Base-by-base conservation (phyloP, 169 alveolate species). In the Eimeria maxima region DNA sequence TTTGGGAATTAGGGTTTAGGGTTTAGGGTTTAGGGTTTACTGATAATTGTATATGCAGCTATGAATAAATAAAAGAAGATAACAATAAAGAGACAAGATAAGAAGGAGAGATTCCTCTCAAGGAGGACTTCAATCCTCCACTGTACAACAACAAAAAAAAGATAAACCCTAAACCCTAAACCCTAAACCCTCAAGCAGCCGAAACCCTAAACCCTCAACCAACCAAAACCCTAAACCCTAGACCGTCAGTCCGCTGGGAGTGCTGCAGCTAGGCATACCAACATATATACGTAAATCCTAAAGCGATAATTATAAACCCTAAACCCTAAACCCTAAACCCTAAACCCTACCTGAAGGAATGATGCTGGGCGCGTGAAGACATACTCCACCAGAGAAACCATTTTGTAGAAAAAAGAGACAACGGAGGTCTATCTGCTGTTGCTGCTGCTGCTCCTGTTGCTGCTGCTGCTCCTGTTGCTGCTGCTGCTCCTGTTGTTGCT, bases 11-110 rank as follows among this genome's bases (percentile, higher is more conserved):
- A 27, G 84, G 84, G 53, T 33, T 33, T 73, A 73, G 84, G 84
- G 53, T 73, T 73, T 73, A 29, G 84, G 84, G 84, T 65, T 65
- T 65, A 65, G 74, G 74, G 74, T 65, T 65, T n/a, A 65, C 74
- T n/a, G 74, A 8, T 8, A 5, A 65, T 8, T 5, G 74, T 14
- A 22, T 8, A 14, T n/a, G 24, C 74, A 10, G 74, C 38, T n/a
- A n/a, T 8, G 29, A n/a, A 5, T 8, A 22, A 5, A 16, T 65
- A 65, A 22, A n/a, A n/a, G 27, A 8, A 4, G 6, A 16, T 5
- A 8, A 16, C 10, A 8, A 65, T 5, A 22, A 16, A 14, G 74
- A 65, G 74, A 22, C 74, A 22, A 16, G 38, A n/a, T 4, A 65
- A 65, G 5, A 8, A 4, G 29, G 38, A n/a, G 29, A 65, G 27